phyloP scores from a whole-genome alignment of 331 rosid species.

The Acacia pycnantha region DNA sequence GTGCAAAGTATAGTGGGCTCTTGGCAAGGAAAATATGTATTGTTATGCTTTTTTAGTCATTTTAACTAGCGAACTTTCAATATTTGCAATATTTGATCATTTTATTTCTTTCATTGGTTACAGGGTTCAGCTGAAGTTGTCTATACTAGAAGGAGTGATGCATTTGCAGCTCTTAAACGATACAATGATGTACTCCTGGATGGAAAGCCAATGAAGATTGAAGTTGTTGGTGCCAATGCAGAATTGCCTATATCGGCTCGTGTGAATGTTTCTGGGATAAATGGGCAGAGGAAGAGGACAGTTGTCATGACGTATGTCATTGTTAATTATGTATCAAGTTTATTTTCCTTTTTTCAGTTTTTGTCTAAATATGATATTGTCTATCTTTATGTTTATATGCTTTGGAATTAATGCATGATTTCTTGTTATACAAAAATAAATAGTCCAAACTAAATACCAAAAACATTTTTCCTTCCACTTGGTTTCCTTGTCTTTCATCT shows the following conservation, averaged over 20 bases:
- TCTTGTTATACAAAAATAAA: neutral
- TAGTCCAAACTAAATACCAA: neutral
- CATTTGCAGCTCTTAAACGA: slow-evolving; percentile 89
- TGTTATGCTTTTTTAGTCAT: neutral
- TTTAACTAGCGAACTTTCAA: neutral
- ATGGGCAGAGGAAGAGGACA: slow-evolving; percentile 83
- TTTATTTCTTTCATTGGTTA: neutral
- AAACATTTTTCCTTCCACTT: neutral
- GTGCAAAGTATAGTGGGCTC: neutral
- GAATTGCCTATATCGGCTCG: slow-evolving; percentile 78
- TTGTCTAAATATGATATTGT: neutral
- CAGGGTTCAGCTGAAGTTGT: slow-evolving; percentile 99
- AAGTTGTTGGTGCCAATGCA: slow-evolving; percentile 70
- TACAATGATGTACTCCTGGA: slow-evolving; percentile 88
- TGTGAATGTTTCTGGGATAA: slow-evolving; percentile 75
- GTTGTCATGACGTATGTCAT: slow-evolving; percentile 69
- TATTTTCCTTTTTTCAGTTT: neutral
- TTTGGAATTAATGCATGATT: neutral
- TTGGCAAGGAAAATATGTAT: neutral
- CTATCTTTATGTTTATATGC: neutral
- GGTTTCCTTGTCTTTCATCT: neutral
- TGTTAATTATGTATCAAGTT: neutral
- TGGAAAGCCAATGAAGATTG: slow-evolving; percentile 96
- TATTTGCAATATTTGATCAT: neutral
- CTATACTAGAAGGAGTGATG: slow-evolving; percentile 89